A percentile compares a stretch with the other conserved stretches of the same genome.
phyloP scores from a whole-genome alignment of 1,284 basidiomycete genomes.

The Tilletia caries region DNA sequence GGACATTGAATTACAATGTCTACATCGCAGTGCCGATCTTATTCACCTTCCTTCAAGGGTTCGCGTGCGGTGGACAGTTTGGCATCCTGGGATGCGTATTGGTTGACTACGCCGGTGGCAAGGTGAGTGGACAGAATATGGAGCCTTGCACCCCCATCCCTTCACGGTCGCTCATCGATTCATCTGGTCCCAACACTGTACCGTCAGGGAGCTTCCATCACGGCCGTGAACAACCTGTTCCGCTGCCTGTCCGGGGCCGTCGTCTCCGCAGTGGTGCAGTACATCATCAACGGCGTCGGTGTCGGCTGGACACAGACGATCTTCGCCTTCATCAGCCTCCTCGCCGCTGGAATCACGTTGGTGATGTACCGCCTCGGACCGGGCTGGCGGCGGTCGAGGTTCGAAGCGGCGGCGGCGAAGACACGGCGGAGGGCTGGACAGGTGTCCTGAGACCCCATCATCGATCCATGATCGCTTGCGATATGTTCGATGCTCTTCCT shows the following conservation, averaged over 20 bases:
- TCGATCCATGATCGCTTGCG: no score
- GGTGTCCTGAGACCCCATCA: no score
- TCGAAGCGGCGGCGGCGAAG: background rate
- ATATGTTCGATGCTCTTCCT: no score
- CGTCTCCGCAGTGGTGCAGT: background rate
- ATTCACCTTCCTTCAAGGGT: background rate
- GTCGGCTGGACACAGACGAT: slow-evolving; percentile 6
- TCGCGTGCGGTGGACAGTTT: slow-evolving; percentile 7
- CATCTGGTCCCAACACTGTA: no score
- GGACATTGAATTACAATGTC: slow-evolving; percentile 5
- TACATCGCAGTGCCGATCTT: background rate
- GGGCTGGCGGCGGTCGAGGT: background rate
- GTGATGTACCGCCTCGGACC: background rate
- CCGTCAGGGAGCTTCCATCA: slow-evolving; percentile 1
- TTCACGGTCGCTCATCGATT: no score
- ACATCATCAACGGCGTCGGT: slow-evolving; percentile 7
- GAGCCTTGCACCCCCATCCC: no score
- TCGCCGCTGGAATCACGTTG: background rate
- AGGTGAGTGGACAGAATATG: no score
- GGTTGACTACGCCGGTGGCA: slow-evolving; percentile 1
- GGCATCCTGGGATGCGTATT: slow-evolving; percentile 1
- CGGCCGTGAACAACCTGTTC: slow-evolving; percentile 9
- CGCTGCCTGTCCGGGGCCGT: background rate
- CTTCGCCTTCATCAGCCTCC: background rate
- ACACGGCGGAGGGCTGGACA: background rate